phyloP scores from a whole-genome alignment of 805 yeast species.

The Crinitomyces ghanaensis region DNA sequence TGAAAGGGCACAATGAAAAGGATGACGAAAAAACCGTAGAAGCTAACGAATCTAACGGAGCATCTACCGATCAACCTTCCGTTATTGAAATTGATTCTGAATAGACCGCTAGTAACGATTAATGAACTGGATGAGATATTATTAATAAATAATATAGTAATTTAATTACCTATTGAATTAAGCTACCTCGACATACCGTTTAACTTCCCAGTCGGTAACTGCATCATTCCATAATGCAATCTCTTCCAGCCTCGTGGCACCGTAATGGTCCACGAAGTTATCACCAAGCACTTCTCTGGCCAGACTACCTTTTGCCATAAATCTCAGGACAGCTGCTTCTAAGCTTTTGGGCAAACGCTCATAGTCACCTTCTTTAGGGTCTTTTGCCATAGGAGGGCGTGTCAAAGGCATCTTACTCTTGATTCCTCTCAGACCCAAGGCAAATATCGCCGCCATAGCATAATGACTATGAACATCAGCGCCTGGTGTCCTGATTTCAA shows the following conservation, averaged over 20 bases:
- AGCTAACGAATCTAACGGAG: too few relatives aligned
- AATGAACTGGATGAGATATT: too few relatives aligned
- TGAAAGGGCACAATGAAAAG: too few relatives aligned
- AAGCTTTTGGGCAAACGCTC: constrained; percentile 20
- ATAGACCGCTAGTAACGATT: too few relatives aligned
- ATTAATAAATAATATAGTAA: too few relatives aligned
- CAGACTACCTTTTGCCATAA: constrained; percentile 17
- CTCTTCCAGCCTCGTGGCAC: constrained; percentile 24
- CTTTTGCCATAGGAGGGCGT: constrained; percentile 22
- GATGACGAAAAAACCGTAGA: too few relatives aligned
- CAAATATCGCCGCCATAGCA: constrained; percentile 26
- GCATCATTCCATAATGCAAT: constrained; percentile 21
- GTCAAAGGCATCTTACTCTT: constrained; percentile 16
- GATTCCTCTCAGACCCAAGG: constrained; percentile 24
- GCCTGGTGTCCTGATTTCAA: constrained; percentile 28
- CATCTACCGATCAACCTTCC: too few relatives aligned
- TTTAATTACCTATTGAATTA: too few relatives aligned
- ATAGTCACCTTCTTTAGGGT: constrained; percentile 14
- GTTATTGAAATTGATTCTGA: too few relatives aligned
- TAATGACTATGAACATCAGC: constrained; percentile 28
- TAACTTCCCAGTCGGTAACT: constrained; percentile 27
- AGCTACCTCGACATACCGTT: constrained; percentile 24
- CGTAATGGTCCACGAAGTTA: constrained; percentile 26
- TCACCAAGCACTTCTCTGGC: constrained; percentile 30
- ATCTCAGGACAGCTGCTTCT: constrained; percentile 18